A percentile compares a stretch with the other conserved stretches of the same genome.
These are phyloP conservation scores for Pseudogymnoascus destructans DNA, from an alignment of 2,329 filamentous ascomycete genomes.

Conservation along the genomic window DNA sequence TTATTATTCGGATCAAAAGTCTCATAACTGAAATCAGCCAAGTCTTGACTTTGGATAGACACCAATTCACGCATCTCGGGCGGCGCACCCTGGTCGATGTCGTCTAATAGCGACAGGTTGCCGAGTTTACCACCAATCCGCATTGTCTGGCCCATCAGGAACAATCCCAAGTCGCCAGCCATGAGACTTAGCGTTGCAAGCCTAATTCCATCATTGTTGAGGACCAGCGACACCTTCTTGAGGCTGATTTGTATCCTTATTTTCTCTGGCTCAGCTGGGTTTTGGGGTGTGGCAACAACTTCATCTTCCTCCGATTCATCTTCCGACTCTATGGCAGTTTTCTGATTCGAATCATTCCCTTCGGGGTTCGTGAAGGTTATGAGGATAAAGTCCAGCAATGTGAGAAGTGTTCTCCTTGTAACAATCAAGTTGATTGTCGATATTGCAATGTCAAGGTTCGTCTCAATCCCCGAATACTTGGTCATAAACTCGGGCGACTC, in stretches of 20 bases:
- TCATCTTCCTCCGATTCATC: constrained; percentile 25
- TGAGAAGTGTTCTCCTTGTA: constrained; percentile 82
- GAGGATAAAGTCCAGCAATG: constrained; percentile 84
- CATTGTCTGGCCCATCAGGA: constrained; percentile 76
- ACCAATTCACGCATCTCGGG: constrained; percentile 72
- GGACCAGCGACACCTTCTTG: constrained; percentile 82
- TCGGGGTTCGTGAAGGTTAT: constrained; percentile 69
- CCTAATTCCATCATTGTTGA: constrained; percentile 95
- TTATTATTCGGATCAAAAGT: constrained; percentile 66
- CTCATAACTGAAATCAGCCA: constrained; percentile 95
- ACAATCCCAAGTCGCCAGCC: constrained; percentile 82
- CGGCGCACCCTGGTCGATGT: constrained; percentile 81
- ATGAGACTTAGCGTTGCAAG: constrained; percentile 86
- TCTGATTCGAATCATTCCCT: constrained; percentile 32
- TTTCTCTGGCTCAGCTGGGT: constrained; percentile 30
- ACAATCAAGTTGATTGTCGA: constrained; percentile 96
- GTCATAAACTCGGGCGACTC: constrained; percentile 88
- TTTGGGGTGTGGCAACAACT: constrained; percentile 21
- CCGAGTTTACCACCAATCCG: constrained; percentile 76
- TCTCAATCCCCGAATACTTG: constrained; percentile 85
- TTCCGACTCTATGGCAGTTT: constrained; percentile 27
- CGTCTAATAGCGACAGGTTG: constrained; percentile 78
- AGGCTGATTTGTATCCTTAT: constrained; percentile 89
- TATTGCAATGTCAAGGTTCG: constrained; percentile 77
- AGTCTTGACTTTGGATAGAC: constrained; percentile 86